Conservation (phyloP, 106 monocot genomes). For the Allium fistulosum region DNA sequence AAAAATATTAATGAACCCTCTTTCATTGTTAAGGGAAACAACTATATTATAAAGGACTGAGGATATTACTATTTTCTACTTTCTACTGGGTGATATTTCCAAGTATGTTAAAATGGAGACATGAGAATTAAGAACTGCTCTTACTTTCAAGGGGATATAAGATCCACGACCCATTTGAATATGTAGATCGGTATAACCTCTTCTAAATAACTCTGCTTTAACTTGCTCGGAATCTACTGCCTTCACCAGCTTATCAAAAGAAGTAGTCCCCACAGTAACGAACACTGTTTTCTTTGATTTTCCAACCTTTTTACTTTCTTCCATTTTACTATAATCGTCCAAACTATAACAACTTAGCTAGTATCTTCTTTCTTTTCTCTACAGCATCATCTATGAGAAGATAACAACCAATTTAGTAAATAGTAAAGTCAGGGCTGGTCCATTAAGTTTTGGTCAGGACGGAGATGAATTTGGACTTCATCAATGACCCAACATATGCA, state of each 20-base stretch:
- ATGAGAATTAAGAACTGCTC: too few relatives aligned
- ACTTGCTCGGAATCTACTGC: conserved; percentile 54
- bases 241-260: conserved; percentile 72
- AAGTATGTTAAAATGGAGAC: too few relatives aligned
- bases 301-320: neutral
- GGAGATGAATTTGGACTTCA: too few relatives aligned
- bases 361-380: too few relatives aligned
- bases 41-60: neutral
- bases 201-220: conserved; percentile 37
- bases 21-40: neutral
- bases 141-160: conserved; percentile 57
- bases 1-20: neutral
- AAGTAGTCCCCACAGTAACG: conserved; percentile 91
- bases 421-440: too few relatives aligned
- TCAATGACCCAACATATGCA: too few relatives aligned
- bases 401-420: too few relatives aligned
- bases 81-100: too few relatives aligned
- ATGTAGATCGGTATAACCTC: conserved; percentile 63
- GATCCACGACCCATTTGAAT: conserved; percentile 92
- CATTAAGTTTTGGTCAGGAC: too few relatives aligned
- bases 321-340: neutral
- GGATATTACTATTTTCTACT: too few relatives aligned
- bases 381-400: too few relatives aligned
- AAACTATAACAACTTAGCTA: neutral
- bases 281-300: conserved; percentile 43